A percentile compares a stretch with the other conserved stretches of the same genome.
phyloP scores from a whole-genome alignment of 2,329 filamentous ascomycete species.

The Davidsoniella neocaledoniae region DNA sequence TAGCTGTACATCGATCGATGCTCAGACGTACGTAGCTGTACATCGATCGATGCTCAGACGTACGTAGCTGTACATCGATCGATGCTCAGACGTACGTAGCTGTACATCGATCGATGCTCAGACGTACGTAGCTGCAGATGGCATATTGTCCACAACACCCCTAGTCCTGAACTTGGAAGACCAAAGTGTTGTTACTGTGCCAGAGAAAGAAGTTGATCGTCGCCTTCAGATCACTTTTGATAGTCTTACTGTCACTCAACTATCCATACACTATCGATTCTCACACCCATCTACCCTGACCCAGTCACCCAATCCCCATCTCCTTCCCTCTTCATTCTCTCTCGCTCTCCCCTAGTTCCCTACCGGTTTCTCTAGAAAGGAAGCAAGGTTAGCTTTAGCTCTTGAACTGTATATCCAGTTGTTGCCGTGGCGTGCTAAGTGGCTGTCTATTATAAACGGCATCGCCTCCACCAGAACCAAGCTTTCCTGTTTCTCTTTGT shows the following conservation, averaged over 20 bases:
- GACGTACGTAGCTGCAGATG: too few relatives aligned
- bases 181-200: too few relatives aligned
- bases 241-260: background rate
- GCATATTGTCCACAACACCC: background rate
- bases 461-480: background rate
- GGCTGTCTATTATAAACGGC: constrained; percentile 6
- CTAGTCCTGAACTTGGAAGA: background rate
- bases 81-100: too few relatives aligned
- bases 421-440: constrained; percentile 7
- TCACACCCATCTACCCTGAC: background rate
- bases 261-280: background rate
- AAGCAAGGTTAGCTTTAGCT: constrained; percentile 1
- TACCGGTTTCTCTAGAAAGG: constrained; percentile 1
- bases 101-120: too few relatives aligned
- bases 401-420: background rate
- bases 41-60: too few relatives aligned
- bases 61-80: too few relatives aligned
- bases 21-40: too few relatives aligned
- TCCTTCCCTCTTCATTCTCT: background rate
- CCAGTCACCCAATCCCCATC: background rate
- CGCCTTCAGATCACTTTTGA: too few relatives aligned
- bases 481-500: constrained; percentile 1
- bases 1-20: too few relatives aligned
- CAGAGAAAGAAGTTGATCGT: too few relatives aligned
- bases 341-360: background rate